Base-by-base conservation (phyloP, 129 eudicot species). In the Flaveria bidentis region DNA sequence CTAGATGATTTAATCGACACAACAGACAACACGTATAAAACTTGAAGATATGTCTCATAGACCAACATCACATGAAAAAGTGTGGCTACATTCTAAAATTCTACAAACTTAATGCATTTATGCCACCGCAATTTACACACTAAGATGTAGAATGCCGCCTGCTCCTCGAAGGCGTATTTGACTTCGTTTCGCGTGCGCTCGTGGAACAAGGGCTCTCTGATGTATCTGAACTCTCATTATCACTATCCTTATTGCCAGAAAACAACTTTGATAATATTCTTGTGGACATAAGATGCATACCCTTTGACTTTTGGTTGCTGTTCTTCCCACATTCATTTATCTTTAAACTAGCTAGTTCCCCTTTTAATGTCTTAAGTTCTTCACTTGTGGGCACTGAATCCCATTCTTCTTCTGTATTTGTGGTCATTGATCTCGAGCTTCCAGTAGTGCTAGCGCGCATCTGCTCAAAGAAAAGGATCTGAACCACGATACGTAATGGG, bases 391-490 rank as follows among this genome's bases (percentile, higher is more conserved):
- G 96, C 44, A 82, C 81, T 17, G 89, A 78, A 80, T 92, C 96
- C 96, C 90, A 89, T 41, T 92, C 96, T 52, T 91, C 97, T 14
- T 90, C 98, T 3, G 96, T 88, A 67, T 88, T 90, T 67, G 96
- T 90, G 3, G 92, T 84, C 10, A 88, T 87, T 1, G 98, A 81
- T 78, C 92, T 86, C 8, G 98, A 92, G 86, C 98, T 92, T 56
- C 91, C 82, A 10, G 84, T 69, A 62, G 82, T 50, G 7, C 89
- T 67, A 16, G 82, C 92, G 53, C 92, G 80, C 71, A 85, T 89
- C 41, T 93, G 96, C 84, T 93, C 95, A 47, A 93, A 93, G 89
- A 86, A 93, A 42, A 93, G 90, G 55, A 93, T 89, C 74, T 93
- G 98, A 47, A 93, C 95, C 18, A 93, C 95, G 1, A 93, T 88